Evolutionary conservation across 2,329 filamentous ascomycete genomes (phyloP).

Genomic region (Colletotrichum viniferum): DNA sequence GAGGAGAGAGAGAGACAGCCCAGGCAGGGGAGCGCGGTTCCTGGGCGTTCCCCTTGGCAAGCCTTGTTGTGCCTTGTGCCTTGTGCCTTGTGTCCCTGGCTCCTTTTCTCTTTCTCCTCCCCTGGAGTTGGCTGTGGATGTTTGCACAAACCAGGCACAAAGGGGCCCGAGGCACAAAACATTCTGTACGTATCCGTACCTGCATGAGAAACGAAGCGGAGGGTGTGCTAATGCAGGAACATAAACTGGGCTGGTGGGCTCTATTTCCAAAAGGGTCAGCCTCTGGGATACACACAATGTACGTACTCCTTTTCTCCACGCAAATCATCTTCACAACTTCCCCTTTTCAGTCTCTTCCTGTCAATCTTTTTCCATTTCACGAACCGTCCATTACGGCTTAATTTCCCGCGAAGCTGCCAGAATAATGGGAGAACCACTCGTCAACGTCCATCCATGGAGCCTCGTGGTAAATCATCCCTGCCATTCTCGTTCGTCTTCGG

Average conservation of each 20-base stretch:
- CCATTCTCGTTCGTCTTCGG: background rate
- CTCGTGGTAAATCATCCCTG: background rate
- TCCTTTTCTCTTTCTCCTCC: background rate
- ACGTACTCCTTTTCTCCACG: background rate
- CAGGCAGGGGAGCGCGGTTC: background rate
- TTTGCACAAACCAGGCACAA: slow-evolving; percentile 2
- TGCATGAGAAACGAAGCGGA: background rate
- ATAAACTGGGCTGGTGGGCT: background rate
- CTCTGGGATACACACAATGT: background rate
- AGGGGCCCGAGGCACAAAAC: background rate
- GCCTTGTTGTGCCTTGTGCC: background rate
- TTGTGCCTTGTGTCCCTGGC: background rate
- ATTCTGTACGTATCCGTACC: background rate
- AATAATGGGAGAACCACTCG: slow-evolving; percentile 4
- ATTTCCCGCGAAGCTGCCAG: slow-evolving; percentile 10
- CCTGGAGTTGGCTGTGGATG: background rate
- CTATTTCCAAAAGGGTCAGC: slow-evolving; percentile 1
- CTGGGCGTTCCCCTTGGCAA: slow-evolving; percentile 7
- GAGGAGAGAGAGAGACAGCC: background rate
- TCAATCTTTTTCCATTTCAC: slow-evolving; percentile 12
- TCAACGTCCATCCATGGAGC: background rate
- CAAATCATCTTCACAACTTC: slow-evolving; percentile 6
- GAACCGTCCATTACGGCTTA: slow-evolving; percentile 6
- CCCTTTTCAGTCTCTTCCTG: background rate
- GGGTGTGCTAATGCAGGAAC: slow-evolving; percentile 17